A percentile compares a stretch with the other conserved stretches of the same genome.
Evolutionary conservation across 257 asterid species (phyloP).

Genomic region (Solanum boliviense): DNA sequence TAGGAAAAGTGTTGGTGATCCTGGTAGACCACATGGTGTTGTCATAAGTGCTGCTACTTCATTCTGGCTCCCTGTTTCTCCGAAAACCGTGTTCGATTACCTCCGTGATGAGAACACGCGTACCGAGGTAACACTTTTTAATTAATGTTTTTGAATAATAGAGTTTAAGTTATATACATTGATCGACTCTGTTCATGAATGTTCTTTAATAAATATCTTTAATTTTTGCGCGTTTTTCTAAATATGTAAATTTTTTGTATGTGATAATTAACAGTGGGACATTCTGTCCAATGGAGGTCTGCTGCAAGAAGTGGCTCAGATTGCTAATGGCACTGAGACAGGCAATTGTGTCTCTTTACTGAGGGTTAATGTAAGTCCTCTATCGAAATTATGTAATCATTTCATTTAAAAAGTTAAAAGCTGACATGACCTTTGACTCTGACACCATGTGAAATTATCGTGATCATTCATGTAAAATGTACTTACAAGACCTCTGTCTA

Average conservation of each 20-base stretch:
- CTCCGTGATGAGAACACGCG: constrained; percentile 15
- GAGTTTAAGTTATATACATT: not conserved
- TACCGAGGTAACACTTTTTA: constrained; percentile 13
- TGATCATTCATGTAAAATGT: not conserved
- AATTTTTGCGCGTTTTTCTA: not conserved
- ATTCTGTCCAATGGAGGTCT: constrained; percentile 16
- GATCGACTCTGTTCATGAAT: too few species aligned
- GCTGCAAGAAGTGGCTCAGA: constrained; percentile 20
- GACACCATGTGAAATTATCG: not conserved
- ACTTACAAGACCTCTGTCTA: not conserved
- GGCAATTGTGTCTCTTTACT: constrained; percentile 25
- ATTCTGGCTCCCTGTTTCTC: constrained; percentile 41
- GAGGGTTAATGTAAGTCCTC: constrained; percentile 14
- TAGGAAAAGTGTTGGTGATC: constrained; percentile 29
- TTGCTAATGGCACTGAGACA: constrained; percentile 21
- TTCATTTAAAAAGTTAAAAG: not conserved
- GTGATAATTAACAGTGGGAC: constrained; percentile 29
- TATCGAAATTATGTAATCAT: not conserved
- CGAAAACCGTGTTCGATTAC: constrained; percentile 23
- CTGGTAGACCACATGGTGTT: constrained; percentile 23
- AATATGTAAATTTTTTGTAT: not conserved
- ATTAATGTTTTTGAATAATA: not conserved
- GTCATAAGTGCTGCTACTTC: constrained; percentile 31
- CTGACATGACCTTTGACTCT: not conserved
- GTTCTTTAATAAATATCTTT: too few species aligned